Conservation (phyloP, 352 stramenopile genomes). For the Phytopythium aichiense region DNA sequence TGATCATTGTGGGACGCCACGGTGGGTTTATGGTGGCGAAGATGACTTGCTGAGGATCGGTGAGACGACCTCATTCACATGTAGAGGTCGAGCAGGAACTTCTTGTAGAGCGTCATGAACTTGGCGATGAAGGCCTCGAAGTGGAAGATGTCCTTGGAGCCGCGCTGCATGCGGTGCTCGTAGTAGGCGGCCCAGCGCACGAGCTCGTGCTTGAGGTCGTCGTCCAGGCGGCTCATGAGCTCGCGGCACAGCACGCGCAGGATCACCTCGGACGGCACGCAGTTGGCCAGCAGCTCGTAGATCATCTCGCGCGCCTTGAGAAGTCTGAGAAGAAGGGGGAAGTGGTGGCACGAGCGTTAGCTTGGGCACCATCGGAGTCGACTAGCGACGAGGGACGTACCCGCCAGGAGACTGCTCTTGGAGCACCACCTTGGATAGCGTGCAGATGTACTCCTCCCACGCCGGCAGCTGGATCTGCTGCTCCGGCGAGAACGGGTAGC, state of each 20-base stretch:
- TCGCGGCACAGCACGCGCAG: constrained; percentile 90
- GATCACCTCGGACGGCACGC: constrained; percentile 97
- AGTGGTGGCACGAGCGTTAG: not conserved
- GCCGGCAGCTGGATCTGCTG: constrained; percentile 89
- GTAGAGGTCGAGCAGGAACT: constrained; percentile 95
- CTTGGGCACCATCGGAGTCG: not conserved
- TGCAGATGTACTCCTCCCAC: constrained; percentile 97
- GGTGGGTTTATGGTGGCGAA: not conserved
- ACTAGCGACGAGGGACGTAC: constrained; percentile 20
- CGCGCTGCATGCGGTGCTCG: constrained; percentile 94
- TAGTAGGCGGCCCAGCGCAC: constrained; percentile 84
- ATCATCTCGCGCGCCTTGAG: constrained; percentile 95
- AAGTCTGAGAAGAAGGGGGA: constrained; percentile 43
- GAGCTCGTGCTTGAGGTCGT: constrained; percentile 96
- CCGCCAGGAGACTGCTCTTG: constrained; percentile 93
- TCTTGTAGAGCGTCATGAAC: constrained; percentile 99
- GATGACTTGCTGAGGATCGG: not conserved
- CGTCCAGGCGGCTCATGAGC: constrained; percentile 93
- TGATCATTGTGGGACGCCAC: not conserved
- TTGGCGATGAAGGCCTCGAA: constrained; percentile 99
- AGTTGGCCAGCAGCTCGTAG: constrained; percentile 98
- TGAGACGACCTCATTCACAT: constrained; percentile 31
- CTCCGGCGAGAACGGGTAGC: constrained; percentile 82
- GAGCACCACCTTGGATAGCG: constrained; percentile 92
- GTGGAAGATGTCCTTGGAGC: constrained; percentile 99